These are phyloP conservation scores for Coniochaeta sp. DNA, from an alignment of 2,329 filamentous ascomycete genomes.

Conservation along the genomic window DNA sequence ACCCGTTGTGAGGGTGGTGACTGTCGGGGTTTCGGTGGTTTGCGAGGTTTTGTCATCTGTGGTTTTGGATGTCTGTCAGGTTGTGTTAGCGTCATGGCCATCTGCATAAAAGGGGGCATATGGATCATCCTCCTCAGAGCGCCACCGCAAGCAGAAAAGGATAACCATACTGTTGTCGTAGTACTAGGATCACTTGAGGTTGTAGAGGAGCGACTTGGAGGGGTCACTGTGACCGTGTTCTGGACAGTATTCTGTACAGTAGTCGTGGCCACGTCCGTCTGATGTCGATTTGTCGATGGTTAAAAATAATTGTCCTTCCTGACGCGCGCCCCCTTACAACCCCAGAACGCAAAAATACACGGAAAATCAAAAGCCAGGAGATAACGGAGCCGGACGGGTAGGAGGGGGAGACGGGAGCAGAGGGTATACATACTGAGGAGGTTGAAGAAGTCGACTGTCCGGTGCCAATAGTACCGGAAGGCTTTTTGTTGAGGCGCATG, in stretches of 20 bases:
- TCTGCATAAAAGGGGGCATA: background rate
- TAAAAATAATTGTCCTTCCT: slow-evolving; percentile 8
- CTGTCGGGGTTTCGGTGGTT: slow-evolving; percentile 20
- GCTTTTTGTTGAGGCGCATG: slow-evolving; percentile 37
- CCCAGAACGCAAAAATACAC: background rate
- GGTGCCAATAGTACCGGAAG: background rate
- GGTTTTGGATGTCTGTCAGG: background rate
- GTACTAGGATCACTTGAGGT: slow-evolving; percentile 19
- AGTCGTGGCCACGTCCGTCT: slow-evolving; percentile 17
- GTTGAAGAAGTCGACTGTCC: background rate
- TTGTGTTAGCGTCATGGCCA: background rate
- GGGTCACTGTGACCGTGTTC: slow-evolving; percentile 25
- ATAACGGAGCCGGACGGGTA: background rate
- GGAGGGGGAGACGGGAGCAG: background rate
- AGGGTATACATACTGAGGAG: slow-evolving; percentile 4
- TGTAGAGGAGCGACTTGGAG: slow-evolving; percentile 16
- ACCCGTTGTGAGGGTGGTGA: slow-evolving; percentile 48
- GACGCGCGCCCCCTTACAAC: background rate
- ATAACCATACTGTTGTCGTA: slow-evolving; percentile 31
- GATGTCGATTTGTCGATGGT: slow-evolving; percentile 11
- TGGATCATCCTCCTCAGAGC: background rate
- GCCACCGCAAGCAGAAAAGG: background rate
- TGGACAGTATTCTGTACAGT: slow-evolving; percentile 29
- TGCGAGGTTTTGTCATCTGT: slow-evolving; percentile 10
- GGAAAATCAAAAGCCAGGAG: background rate